Base-by-base conservation (phyloP, 1,284 basidiomycete species). In the Naganishia liquefaciens region DNA sequence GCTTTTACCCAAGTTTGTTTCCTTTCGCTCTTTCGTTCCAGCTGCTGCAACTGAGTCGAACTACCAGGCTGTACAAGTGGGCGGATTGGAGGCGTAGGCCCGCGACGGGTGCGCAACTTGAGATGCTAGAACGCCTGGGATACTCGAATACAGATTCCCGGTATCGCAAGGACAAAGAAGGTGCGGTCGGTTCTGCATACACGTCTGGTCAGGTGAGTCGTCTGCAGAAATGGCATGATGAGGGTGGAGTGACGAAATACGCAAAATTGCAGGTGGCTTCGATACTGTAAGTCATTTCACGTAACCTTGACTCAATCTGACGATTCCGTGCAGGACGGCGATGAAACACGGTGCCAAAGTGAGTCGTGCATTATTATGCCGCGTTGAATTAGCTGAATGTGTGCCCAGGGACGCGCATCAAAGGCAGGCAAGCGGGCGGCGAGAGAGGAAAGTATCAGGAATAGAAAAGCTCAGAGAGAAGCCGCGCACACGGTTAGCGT, bases 311-410 rank as follows among this genome's bases (percentile, higher is more conserved):
- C 4, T 54, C 9, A 57, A 64, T 5, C 50, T 52, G n/a, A 64
- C 66, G 49, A 47, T 66, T 53, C 52, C 69, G 54, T 58, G 70
- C 46, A 88, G 93, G 66, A 86, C 86, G 25, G 84, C 89, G 11
- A 68, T 90, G 65, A 88, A 85, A 73, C 87, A 92, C 72, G 91
- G 90, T 25, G 88, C 87, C 40, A 80, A 84, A 79, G 88, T 88
- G 72, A 33, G 78, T 27, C 5, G 15, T 28, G 4, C 37, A n/a
- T 30, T 23, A 3, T 50, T 17, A 13, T 23, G 46, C 6, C 33
- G 21, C 39, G 63, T 42, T 42, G 66, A 25, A 63, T n/a, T 11
- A n/a, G n/a, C 10, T 39, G 19, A 40, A 44, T 13, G 4, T n/a
- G 39, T 43, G 28, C 17, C 7, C 66, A 89, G 87, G 77, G 80